phyloP scores from a whole-genome alignment of 1,284 basidiomycete species.

The Naganishia cerealis region DNA sequence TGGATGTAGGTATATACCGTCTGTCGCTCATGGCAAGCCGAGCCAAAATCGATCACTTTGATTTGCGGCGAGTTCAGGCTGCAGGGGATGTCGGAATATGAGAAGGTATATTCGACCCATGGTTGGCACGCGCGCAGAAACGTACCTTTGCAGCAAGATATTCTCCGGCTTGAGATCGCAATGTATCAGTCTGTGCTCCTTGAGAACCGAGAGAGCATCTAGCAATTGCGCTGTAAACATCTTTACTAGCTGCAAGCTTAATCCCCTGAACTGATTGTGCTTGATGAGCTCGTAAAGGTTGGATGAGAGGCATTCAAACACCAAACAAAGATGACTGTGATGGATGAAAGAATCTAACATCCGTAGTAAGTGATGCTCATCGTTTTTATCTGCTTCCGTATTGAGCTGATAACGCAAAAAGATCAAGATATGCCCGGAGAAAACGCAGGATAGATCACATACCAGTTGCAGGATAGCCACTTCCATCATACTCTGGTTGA shows the following conservation, averaged over 20 bases:
- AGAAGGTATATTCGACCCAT: constrained; percentile 13
- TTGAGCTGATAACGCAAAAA: constrained; percentile 66
- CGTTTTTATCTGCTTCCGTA: constrained; percentile 84
- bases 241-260: constrained; percentile 93
- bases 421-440: not conserved
- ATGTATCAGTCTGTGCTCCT: constrained; percentile 93
- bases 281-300: constrained; percentile 99
- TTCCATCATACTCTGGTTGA: constrained; percentile 99
- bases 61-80: constrained; percentile 96
- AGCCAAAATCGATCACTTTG: constrained; percentile 99
- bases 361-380: constrained; percentile 94
- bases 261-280: constrained; percentile 97
- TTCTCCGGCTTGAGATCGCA: constrained; percentile 98
- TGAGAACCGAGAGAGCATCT: constrained; percentile 86
- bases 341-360: constrained; percentile 96
- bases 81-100: constrained; percentile 15
- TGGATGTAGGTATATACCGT: constrained; percentile 99
- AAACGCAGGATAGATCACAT: constrained; percentile 46
- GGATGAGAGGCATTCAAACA: constrained; percentile 94
- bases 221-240: constrained; percentile 95
- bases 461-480: constrained; percentile 95
- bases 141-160: constrained; percentile 87
- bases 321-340: constrained; percentile 91
- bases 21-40: constrained; percentile 95
- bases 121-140: constrained; percentile 36